Percentiles rank a stretch among this genome's conserved stretches.
Evolutionary conservation across 1,139 yeast genomes (phyloP).

Genomic region (Magnusiomyces tetraspermus): DNA sequence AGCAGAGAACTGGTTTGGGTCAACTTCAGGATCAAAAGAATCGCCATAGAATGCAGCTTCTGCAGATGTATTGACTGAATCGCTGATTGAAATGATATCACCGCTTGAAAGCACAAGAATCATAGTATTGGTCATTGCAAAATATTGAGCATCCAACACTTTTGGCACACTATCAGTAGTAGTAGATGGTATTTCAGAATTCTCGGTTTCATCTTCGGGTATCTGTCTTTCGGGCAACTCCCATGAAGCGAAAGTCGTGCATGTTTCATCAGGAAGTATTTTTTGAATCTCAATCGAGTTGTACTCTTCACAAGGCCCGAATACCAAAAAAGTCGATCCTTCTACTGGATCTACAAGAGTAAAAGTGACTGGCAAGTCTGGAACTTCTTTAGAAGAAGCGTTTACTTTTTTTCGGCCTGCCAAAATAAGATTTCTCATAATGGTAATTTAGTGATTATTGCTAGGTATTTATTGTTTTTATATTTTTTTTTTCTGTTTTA

Average conservation of each 20-base stretch:
- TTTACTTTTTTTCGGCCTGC: slow-evolving; percentile 25
- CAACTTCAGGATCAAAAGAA: background rate
- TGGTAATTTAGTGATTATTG: background rate
- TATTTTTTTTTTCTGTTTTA: background rate
- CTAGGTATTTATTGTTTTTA: background rate
- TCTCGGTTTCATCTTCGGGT: slow-evolving; percentile 5
- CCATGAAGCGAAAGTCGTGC: slow-evolving; percentile 23
- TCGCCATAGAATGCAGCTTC: slow-evolving; percentile 30
- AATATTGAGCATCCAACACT: slow-evolving; percentile 22
- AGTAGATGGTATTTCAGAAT: slow-evolving; percentile 3
- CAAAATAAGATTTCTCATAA: slow-evolving; percentile 27
- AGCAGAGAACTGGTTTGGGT: background rate
- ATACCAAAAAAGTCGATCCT: slow-evolving; percentile 61
- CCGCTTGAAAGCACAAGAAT: slow-evolving; percentile 31
- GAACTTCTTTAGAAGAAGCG: slow-evolving; percentile 31
- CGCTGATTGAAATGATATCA: slow-evolving; percentile 52
- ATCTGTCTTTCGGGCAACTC: slow-evolving; percentile 14
- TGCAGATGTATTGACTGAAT: slow-evolving; percentile 47
- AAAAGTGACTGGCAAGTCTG: slow-evolving; percentile 50
- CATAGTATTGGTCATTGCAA: slow-evolving; percentile 24
- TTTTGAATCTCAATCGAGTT: slow-evolving; percentile 51
- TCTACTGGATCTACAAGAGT: slow-evolving; percentile 68
- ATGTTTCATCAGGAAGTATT: slow-evolving; percentile 17
- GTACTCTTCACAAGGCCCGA: slow-evolving; percentile 48
- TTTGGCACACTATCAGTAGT: too few species aligned